A percentile compares a stretch with the other conserved stretches of the same genome.
Conservation (phyloP, 257 asterid genomes). For the Plantago elongata region DNA sequence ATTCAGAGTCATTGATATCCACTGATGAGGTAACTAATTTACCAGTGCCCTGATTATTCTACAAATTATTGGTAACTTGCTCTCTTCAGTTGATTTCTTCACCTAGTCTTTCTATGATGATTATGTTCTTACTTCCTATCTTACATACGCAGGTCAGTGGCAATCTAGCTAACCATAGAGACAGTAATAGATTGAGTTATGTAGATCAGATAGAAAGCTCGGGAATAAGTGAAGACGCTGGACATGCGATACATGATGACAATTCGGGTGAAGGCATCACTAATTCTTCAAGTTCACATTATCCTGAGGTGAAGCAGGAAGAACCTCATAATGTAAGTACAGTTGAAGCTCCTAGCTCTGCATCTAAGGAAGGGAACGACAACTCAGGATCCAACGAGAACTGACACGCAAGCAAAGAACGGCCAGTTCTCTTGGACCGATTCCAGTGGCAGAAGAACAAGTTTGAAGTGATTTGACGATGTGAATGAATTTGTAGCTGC, state of each 20-base stretch:
- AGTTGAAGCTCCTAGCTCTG: no score
- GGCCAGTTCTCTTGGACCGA: no score
- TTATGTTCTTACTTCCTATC: no score
- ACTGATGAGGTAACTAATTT: constrained; percentile 10
- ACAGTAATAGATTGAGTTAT: constrained; percentile 3
- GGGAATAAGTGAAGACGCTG: constrained; percentile 5
- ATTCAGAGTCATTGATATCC: constrained; percentile 2
- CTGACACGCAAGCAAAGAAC: no score
- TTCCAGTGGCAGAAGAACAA: no score
- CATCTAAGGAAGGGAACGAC: no score
- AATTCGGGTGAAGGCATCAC: background rate
- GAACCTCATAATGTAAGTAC: no score
- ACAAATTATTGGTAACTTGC: no score
- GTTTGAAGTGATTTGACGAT: no score
- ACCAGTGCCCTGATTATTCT: no score
- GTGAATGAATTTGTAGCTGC: no score
- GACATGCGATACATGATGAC: constrained; percentile 1
- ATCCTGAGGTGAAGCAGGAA: background rate
- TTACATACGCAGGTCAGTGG: background rate
- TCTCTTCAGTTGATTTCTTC: background rate
- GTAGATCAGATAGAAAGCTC: constrained; percentile 15
- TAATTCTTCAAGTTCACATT: constrained; percentile 3
- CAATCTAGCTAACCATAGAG: constrained; percentile 10
- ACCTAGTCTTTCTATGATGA: background rate
- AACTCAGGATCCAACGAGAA: no score